Evolutionary conservation across 179 eudicot genomes (phyloP).

Genomic region (Nepenthes alata): DNA sequence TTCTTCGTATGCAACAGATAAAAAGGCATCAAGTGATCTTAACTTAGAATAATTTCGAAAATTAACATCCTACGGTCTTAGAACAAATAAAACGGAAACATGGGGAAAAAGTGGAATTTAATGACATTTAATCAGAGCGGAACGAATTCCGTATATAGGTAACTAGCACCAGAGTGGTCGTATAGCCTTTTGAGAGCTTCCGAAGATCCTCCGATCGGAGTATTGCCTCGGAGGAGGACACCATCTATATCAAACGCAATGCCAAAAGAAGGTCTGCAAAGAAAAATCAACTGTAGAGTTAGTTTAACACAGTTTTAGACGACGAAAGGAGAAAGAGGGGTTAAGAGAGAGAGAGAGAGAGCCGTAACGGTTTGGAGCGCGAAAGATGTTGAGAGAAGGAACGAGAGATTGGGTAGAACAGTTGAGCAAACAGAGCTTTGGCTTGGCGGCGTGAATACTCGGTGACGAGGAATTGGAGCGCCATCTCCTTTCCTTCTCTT

Average conservation of each 20-base stretch:
- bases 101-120: not conserved
- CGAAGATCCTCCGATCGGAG: slow-evolving; percentile 51
- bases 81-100: not conserved
- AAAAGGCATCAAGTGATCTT: too few relatives aligned
- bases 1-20: too few relatives aligned
- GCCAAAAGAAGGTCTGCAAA: slow-evolving; percentile 38
- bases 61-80: too few relatives aligned
- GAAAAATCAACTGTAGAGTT: not conserved
- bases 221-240: slow-evolving; percentile 47
- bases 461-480: too few relatives aligned
- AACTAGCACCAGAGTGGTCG: slow-evolving; percentile 11
- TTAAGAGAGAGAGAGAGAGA: not conserved
- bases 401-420: slow-evolving; percentile 9
- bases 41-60: too few relatives aligned
- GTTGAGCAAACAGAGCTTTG: too few relatives aligned
- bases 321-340: not conserved
- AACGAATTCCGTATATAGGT: not conserved
- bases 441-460: too few relatives aligned
- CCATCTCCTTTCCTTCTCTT: too few relatives aligned
- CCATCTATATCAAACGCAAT: slow-evolving; percentile 72
- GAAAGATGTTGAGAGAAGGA: slow-evolving; percentile 17
- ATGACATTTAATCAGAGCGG: not conserved
- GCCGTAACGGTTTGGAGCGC: slow-evolving; percentile 9
- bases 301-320: not conserved
- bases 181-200: slow-evolving; percentile 39